Base-by-base conservation (phyloP, 2,329 filamentous ascomycete species). In the Cadophora sp. region DNA sequence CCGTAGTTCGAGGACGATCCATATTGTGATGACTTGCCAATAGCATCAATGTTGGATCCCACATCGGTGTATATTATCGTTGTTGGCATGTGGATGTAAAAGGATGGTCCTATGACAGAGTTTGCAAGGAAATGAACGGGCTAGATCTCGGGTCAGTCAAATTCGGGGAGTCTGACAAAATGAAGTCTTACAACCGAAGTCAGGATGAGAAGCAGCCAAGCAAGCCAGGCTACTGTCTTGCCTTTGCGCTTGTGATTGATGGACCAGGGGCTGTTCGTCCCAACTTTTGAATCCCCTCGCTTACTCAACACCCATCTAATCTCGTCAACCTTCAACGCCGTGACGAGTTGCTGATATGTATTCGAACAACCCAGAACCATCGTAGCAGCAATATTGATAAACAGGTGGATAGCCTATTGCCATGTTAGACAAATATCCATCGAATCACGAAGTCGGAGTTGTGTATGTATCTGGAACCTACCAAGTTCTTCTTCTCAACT, bases 91-190 rank as follows among this genome's bases (percentile, higher is more conserved):
- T 62, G 58, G 9, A 70, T 60, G 39, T 71, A 71, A 45, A 71
- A 72, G 1, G 68, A 71, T 1, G 71, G 66, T 16, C 71, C 71
- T 20, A 71, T 66, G 4, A 72, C 45, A 13, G 69, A 72, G 27
- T 72, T 71, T n/a, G 71, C 68, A 39, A 72, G 70, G 59, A 72
- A 72, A 60, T 72, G 69, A 16, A 72, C 41, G 4, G 71, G 71
- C 69, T 72, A 59, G 8, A 60, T n/a, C 9, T 27, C 20, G 18
- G 36, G 18, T 58, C 30, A 36, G 30, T 39, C 11, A 22, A 51
- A 11, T 4, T 33, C n/a, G 7, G 43, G 4, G 1, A 13, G n/a
- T 22, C 1, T 14, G 14, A 33, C 24, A 13, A 4, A 16, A 9
- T 48, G 39, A 7, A 30, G 6, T 65, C 69, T 61, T 65, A 71